A percentile compares a stretch with the other conserved stretches of the same genome.
Conservation (phyloP, 768 basidiomycete genomes). For the Amanita rubescens region DNA sequence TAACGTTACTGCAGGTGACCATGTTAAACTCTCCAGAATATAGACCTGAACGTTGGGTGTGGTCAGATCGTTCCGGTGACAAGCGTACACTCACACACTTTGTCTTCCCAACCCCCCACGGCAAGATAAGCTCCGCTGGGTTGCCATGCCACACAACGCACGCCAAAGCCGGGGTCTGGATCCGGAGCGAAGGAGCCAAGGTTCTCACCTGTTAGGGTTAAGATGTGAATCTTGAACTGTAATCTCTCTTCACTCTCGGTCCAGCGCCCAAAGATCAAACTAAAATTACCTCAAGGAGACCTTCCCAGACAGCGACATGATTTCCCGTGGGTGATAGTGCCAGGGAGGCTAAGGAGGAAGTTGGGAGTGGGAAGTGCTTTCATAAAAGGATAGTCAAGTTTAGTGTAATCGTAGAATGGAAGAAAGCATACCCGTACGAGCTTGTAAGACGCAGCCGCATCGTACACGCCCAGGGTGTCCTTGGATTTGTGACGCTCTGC, state of each 20-base stretch:
- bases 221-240: slow-evolving; percentile 71
- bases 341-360: slow-evolving; percentile 61
- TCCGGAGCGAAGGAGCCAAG: slow-evolving; percentile 63
- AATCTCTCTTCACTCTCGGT: slow-evolving; percentile 3
- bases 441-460: slow-evolving; percentile 60
- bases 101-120: slow-evolving; percentile 86
- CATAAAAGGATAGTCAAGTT: slow-evolving; percentile 5
- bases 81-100: slow-evolving; percentile 34
- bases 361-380: slow-evolving; percentile 82
- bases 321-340: slow-evolving; percentile 72
- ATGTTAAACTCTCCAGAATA: slow-evolving; percentile 67
- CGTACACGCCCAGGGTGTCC: slow-evolving; percentile 83
- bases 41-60: slow-evolving; percentile 43
- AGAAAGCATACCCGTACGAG: slow-evolving; percentile 53
- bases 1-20: slow-evolving; percentile 59
- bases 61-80: background rate
- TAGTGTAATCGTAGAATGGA: background rate
- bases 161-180: slow-evolving; percentile 78
- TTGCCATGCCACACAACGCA: slow-evolving; percentile 78
- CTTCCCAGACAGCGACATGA: slow-evolving; percentile 77
- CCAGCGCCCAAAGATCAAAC: background rate
- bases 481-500: slow-evolving; percentile 89
- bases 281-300: slow-evolving; percentile 60
- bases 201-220: slow-evolving; percentile 58
- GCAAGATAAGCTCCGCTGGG: slow-evolving; percentile 78